Evolutionary conservation across 805 yeast species (phyloP).

Genomic region (Tetrapisispora fleetii): DNA sequence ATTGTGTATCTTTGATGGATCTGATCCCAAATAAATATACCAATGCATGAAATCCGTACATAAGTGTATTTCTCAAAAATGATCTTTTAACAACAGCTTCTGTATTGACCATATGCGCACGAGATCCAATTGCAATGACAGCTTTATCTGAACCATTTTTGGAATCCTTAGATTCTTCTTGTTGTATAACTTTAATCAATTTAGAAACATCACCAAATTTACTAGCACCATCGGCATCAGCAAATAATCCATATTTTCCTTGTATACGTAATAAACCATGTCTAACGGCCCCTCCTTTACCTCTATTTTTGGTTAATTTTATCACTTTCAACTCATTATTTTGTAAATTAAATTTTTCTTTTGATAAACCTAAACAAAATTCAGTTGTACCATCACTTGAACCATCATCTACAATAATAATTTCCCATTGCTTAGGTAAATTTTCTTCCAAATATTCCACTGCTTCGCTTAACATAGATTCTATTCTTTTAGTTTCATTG

Average conservation of each 20-base stretch:
- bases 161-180: constrained; percentile 1
- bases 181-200: constrained; percentile 34
- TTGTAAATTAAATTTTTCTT: constrained; percentile 33
- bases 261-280: constrained; percentile 75
- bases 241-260: constrained; percentile 72
- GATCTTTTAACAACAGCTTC: constrained; percentile 96
- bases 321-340: constrained; percentile 63
- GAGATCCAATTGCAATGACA: constrained; percentile 76
- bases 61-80: constrained; percentile 75
- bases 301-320: constrained; percentile 66
- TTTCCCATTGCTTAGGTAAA: constrained; percentile 40
- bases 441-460: constrained; percentile 40
- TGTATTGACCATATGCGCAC: constrained; percentile 94
- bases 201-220: constrained; percentile 57
- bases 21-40: constrained; percentile 86
- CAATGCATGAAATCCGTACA: constrained; percentile 84
- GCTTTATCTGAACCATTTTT: constrained; percentile 27
- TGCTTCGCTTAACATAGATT: constrained; percentile 62
- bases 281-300: constrained; percentile 94
- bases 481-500: constrained; percentile 71
- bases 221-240: constrained; percentile 97
- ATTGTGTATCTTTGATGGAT: constrained; percentile 84
- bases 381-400: constrained; percentile 71
- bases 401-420: constrained; percentile 86
- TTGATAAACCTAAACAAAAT: constrained; percentile 54